These are phyloP conservation scores for Groenewaldozyma sp. DNA, from an alignment of 1,139 yeast genomes.

Conservation along the genomic window DNA sequence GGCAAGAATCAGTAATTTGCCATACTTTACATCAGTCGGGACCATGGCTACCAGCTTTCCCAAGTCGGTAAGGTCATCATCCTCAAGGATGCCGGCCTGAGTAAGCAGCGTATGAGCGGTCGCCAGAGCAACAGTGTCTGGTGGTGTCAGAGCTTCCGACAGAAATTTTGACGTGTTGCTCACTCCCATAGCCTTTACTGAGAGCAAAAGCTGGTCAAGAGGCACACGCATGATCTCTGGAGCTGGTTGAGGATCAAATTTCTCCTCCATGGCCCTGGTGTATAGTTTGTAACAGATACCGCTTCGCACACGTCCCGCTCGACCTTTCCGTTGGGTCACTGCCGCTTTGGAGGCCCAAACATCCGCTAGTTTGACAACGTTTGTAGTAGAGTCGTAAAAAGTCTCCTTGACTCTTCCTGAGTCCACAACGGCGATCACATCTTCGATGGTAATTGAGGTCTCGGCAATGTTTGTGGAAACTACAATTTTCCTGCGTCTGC, in stretches of 20 bases:
- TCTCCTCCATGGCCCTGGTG: conserved; percentile 49
- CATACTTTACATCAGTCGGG: conserved; percentile 81
- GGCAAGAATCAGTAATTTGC: conserved; percentile 70
- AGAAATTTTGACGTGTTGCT: conserved; percentile 60
- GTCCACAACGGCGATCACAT: conserved; percentile 87
- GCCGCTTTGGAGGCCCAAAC: conserved; percentile 89
- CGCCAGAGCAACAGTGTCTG: conserved; percentile 47
- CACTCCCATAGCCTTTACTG: conserved; percentile 85
- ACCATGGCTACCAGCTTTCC: conserved; percentile 76
- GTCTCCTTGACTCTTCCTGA: conserved; percentile 77
- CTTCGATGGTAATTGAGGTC: conserved; percentile 87
- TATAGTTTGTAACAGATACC: conserved; percentile 80
- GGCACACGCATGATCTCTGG: conserved; percentile 87
- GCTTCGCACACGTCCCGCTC: conserved; percentile 91
- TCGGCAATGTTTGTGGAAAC: conserved; percentile 80
- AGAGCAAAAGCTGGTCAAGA: conserved; percentile 69
- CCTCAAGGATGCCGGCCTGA: conserved; percentile 62
- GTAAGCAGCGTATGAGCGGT: conserved; percentile 54
- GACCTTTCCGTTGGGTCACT: conserved; percentile 87
- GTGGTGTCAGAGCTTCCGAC: conserved; percentile 73
- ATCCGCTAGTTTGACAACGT: conserved; percentile 66
- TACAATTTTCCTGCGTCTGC: conserved; percentile 61
- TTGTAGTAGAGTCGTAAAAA: conserved; percentile 55
- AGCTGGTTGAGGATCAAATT: conserved; percentile 62
- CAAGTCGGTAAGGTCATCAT: conserved; percentile 56